These are phyloP conservation scores for Setaria viridis DNA, from an alignment of 202 grass and related monocot species.

Conservation along the genomic window DNA sequence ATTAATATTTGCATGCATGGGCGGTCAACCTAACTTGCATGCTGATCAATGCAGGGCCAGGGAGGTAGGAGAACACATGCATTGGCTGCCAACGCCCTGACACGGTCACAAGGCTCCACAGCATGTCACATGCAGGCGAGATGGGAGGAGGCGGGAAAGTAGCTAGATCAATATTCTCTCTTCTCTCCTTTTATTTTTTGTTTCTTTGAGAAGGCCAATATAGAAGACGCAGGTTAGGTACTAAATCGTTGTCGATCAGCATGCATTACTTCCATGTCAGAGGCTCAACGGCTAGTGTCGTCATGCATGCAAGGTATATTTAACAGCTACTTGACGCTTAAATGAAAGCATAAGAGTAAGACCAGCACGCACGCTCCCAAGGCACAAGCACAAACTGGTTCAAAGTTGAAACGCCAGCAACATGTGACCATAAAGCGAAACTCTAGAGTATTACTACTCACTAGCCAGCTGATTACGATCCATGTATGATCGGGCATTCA, in stretches of 20 bases:
- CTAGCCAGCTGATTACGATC: not conserved
- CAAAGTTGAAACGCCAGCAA: not conserved
- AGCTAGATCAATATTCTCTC: not conserved
- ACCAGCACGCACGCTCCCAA: not conserved
- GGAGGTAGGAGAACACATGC: constrained; percentile 8
- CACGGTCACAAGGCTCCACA: constrained; percentile 22
- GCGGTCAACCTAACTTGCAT: constrained; percentile 42
- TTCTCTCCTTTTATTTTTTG: too few relatives aligned
- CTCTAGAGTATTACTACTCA: not conserved
- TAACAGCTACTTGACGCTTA: not conserved
- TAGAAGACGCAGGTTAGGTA: not conserved
- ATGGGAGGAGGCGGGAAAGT: not conserved
- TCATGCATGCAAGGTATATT: not conserved
- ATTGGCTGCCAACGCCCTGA: constrained; percentile 32
- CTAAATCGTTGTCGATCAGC: not conserved
- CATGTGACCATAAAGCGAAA: not conserved
- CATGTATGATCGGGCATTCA: not conserved
- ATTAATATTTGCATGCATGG: constrained; percentile 11
- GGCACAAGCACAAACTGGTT: not conserved
- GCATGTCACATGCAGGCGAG: constrained; percentile 38
- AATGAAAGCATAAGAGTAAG: not conserved
- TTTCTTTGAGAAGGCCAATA: not conserved
- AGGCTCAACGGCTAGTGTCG: constrained; percentile 41
- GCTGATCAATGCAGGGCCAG: constrained; percentile 31
- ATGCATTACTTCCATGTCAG: not conserved